Percentiles rank a stretch among this genome's conserved stretches.
These are phyloP conservation scores for Dichomitus squalens DNA, from an alignment of 1,284 basidiomycete genomes.

Conservation along the genomic window DNA sequence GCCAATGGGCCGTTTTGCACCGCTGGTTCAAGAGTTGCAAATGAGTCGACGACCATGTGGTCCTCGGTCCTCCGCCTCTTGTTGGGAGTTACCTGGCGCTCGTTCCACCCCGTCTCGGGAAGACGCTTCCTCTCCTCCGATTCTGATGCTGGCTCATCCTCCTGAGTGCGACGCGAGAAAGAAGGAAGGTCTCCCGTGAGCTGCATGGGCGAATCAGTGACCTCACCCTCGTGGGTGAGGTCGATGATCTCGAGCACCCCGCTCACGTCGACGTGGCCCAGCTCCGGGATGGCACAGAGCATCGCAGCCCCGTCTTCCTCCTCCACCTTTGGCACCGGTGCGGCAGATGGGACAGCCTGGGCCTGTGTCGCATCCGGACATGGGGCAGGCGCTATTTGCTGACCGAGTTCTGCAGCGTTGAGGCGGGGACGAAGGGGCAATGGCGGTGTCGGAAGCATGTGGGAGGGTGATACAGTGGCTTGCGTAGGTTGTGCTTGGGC, in stretches of 20 bases:
- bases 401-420: too few relatives aligned
- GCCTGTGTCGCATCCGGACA: too few relatives aligned
- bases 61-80: conserved; percentile 9
- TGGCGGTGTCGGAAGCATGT: too few relatives aligned
- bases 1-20: neutral
- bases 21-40: neutral
- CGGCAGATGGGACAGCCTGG: neutral
- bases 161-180: neutral
- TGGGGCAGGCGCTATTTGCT: neutral
- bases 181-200: conserved; percentile 2
- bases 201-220: conserved; percentile 1
- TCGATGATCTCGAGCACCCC: conserved; percentile 11
- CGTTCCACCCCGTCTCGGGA: neutral
- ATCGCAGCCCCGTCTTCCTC: neutral
- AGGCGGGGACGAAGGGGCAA: too few relatives aligned
- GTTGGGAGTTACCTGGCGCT: neutral
- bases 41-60: neutral
- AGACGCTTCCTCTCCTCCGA: neutral
- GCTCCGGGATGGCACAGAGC: conserved; percentile 1
- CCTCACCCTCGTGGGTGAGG: conserved; percentile 1
- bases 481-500: too few relatives aligned
- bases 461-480: too few relatives aligned
- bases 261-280: neutral
- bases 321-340: neutral
- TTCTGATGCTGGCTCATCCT: neutral